Evolutionary conservation across 1,284 basidiomycete species (phyloP).

Genomic region (Tylopilus orsonianus): DNA sequence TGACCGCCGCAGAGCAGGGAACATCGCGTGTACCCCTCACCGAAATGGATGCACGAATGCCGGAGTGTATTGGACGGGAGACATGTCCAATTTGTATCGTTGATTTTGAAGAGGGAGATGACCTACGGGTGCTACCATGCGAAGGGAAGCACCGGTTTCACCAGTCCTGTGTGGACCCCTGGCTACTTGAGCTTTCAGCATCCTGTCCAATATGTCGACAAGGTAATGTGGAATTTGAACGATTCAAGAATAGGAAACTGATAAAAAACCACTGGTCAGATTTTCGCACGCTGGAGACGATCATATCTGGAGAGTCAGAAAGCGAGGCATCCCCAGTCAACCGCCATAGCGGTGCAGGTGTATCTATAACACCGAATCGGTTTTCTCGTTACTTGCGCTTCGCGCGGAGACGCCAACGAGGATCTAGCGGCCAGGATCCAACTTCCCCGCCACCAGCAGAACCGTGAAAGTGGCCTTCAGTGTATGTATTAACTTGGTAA

Average conservation of each 20-base stretch:
- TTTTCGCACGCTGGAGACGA: slow-evolving; percentile 50
- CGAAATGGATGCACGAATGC: slow-evolving; percentile 45
- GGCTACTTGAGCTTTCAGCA: slow-evolving; percentile 86
- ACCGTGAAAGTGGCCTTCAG: slow-evolving; percentile 4
- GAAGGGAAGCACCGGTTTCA: slow-evolving; percentile 89
- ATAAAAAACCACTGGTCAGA: slow-evolving; percentile 34
- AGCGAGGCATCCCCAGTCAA: slow-evolving; percentile 24
- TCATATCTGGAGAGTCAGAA: slow-evolving; percentile 40
- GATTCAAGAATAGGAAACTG: neutral
- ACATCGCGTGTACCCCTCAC: slow-evolving; percentile 4
- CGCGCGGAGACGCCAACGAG: slow-evolving; percentile 47
- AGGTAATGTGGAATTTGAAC: slow-evolving; percentile 46
- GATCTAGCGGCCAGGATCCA: slow-evolving; percentile 29
- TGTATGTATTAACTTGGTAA: neutral
- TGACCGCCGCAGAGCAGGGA: neutral
- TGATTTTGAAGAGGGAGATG: slow-evolving; percentile 91
- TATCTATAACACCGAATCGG: slow-evolving; percentile 39
- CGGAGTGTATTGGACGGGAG: slow-evolving; percentile 71
- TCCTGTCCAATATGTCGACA: slow-evolving; percentile 91
- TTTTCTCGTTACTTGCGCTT: slow-evolving; percentile 71
- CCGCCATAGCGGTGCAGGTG: slow-evolving; percentile 26
- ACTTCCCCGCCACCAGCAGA: slow-evolving; percentile 17
- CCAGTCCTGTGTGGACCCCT: slow-evolving; percentile 78
- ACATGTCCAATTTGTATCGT: slow-evolving; percentile 93
- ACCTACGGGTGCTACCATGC: slow-evolving; percentile 85